Conservation (phyloP, 2,329 filamentous ascomycete genomes). For the Epichloe typhina region DNA sequence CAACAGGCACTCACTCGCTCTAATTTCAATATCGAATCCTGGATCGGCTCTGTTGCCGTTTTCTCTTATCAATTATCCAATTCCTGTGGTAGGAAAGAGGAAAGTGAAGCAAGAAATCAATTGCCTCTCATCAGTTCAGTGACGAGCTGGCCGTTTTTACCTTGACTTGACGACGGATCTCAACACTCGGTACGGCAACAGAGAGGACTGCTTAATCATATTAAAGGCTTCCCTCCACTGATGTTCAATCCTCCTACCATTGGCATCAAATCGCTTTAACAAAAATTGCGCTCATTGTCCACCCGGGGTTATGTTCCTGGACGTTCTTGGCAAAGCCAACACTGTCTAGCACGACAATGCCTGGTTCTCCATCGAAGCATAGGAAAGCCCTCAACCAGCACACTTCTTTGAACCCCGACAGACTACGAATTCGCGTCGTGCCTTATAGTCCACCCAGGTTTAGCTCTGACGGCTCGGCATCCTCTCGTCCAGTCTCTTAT, state of each 20-base stretch:
- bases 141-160: too few relatives aligned
- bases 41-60: too few relatives aligned
- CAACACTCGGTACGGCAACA: not conserved
- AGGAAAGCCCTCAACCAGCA: not conserved
- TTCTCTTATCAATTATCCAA: too few relatives aligned
- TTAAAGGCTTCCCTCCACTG: not conserved
- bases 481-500: conserved; percentile 14
- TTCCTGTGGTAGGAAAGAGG: too few relatives aligned
- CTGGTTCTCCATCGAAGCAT: not conserved
- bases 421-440: conserved; percentile 24
- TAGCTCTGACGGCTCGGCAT: conserved; percentile 17
- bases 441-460: conserved; percentile 25
- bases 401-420: conserved; percentile 9
- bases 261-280: not conserved
- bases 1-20: not conserved
- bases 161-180: not conserved
- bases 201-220: not conserved
- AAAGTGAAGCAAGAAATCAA: too few relatives aligned
- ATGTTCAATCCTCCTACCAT: not conserved
- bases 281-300: not conserved
- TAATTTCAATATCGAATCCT: too few relatives aligned
- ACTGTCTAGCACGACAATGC: conserved; percentile 3
- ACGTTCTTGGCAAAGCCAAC: not conserved
- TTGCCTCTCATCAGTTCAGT: too few relatives aligned
- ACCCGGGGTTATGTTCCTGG: conserved; percentile 1